phyloP scores from a whole-genome alignment of 2,329 filamentous ascomycete species.

The Talaromyces sp. region DNA sequence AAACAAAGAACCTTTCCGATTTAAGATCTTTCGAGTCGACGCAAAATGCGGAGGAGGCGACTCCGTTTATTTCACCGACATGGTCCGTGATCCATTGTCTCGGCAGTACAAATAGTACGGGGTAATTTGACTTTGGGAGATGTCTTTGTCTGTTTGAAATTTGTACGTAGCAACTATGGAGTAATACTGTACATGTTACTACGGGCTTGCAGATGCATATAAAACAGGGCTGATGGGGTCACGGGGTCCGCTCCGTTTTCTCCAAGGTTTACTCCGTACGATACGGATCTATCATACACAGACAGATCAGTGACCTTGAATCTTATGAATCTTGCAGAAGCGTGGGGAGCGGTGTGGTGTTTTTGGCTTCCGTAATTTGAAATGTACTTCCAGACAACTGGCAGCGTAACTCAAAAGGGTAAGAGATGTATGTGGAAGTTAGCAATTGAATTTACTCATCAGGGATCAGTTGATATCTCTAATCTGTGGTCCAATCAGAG shows the following conservation, averaged over 20 bases:
- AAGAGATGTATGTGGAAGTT: neutral
- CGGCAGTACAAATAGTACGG: neutral
- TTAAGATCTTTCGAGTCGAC: neutral
- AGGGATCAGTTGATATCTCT: neutral
- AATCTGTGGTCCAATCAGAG: neutral
- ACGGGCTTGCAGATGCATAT: neutral
- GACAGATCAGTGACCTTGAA: neutral
- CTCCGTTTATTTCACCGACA: neutral
- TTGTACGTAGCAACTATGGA: neutral
- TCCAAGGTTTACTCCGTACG: neutral
- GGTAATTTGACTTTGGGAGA: neutral
- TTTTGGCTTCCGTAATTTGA: neutral
- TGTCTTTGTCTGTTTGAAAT: neutral
- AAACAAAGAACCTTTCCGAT: neutral
- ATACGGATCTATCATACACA: neutral
- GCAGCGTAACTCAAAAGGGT: neutral
- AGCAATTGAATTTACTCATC: constrained; percentile 1
- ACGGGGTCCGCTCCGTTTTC: neutral
- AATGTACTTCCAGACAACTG: neutral
- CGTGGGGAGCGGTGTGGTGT: neutral
- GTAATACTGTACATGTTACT: too few species aligned
- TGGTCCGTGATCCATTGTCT: neutral
- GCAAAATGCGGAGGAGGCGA: neutral
- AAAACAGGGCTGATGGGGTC: neutral
- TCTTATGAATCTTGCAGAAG: neutral